Evolutionary conservation across 1,284 basidiomycete genomes (phyloP).

Genomic region (Agroathelia rolfsii): DNA sequence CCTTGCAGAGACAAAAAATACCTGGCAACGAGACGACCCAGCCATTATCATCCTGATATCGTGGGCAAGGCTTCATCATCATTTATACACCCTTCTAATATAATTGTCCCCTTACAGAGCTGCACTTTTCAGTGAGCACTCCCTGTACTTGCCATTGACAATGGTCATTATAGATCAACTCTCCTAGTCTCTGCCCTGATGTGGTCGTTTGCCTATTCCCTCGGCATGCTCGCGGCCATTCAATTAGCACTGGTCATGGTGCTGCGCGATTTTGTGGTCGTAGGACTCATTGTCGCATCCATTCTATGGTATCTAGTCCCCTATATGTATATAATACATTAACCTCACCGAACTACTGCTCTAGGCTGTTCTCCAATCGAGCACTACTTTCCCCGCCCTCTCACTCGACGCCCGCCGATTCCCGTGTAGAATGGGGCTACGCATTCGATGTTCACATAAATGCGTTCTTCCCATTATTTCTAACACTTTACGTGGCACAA

Average conservation of each 20-base stretch:
- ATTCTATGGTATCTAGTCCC: conserved; percentile 55
- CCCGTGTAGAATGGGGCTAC: conserved; percentile 82
- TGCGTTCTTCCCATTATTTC: conserved; percentile 87
- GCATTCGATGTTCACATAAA: conserved; percentile 94
- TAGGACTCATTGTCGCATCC: conserved; percentile 66
- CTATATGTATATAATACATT: not conserved
- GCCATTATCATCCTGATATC: conserved; percentile 82
- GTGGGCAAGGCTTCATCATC: too few species aligned
- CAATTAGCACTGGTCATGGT: conserved; percentile 73
- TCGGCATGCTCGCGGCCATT: conserved; percentile 44
- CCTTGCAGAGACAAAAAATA: conserved; percentile 86
- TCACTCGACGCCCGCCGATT: conserved; percentile 42
- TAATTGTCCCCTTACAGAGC: too few species aligned
- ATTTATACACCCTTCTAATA: too few species aligned
- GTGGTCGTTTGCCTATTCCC: conserved; percentile 81
- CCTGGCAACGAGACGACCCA: conserved; percentile 93
- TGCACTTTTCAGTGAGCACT: conserved; percentile 56
- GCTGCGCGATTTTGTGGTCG: conserved; percentile 75
- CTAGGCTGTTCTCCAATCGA: conserved; percentile 63
- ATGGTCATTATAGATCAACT: conserved; percentile 5
- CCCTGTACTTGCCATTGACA: not conserved
- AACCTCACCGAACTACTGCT: conserved; percentile 2
- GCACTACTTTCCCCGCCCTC: conserved; percentile 65
- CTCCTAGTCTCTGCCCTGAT: conserved; percentile 61
- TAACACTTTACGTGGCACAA: conserved; percentile 81